Conservation (phyloP, 805 yeast genomes). For the Pichia gijzeniarum region DNA sequence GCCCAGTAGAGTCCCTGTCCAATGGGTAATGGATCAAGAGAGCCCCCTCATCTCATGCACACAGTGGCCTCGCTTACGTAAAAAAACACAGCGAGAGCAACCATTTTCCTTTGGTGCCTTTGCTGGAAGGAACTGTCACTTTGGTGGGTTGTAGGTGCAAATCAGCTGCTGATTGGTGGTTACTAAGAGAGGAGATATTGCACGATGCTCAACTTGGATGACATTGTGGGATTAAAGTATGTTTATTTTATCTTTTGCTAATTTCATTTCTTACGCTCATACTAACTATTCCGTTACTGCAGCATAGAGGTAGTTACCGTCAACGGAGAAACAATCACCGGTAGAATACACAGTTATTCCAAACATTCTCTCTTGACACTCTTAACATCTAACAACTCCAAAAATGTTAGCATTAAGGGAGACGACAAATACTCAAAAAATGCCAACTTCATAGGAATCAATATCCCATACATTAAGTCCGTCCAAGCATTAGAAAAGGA, state of each 20-base stretch:
- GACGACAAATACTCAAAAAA: conserved; percentile 2
- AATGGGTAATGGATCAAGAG: no score
- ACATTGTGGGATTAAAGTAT: conserved; percentile 31
- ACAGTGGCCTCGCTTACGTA: no score
- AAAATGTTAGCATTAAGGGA: not conserved
- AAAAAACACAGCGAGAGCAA: no score
- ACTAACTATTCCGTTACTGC: not conserved
- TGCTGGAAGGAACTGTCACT: no score
- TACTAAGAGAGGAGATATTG: not conserved
- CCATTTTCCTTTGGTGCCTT: no score
- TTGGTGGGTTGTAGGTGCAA: no score
- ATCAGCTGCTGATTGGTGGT: no score
- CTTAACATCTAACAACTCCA: not conserved
- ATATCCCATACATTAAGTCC: conserved; percentile 50
- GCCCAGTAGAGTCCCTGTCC: no score
- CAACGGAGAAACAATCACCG: conserved; percentile 40
- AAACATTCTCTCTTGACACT: conserved; percentile 36
- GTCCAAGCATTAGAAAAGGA: conserved; percentile 39
- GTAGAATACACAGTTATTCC: conserved; percentile 57
- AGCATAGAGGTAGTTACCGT: conserved; percentile 57
- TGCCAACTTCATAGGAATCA: conserved; percentile 42
- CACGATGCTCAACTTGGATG: conserved; percentile 27
- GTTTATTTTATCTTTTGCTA: conserved; percentile 13
- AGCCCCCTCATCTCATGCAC: no score
- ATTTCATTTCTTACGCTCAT: not conserved